Percentiles rank a stretch among this genome's conserved stretches.
Conservation (phyloP, 352 stramenopile species). For the Phytophthora foliorum region DNA sequence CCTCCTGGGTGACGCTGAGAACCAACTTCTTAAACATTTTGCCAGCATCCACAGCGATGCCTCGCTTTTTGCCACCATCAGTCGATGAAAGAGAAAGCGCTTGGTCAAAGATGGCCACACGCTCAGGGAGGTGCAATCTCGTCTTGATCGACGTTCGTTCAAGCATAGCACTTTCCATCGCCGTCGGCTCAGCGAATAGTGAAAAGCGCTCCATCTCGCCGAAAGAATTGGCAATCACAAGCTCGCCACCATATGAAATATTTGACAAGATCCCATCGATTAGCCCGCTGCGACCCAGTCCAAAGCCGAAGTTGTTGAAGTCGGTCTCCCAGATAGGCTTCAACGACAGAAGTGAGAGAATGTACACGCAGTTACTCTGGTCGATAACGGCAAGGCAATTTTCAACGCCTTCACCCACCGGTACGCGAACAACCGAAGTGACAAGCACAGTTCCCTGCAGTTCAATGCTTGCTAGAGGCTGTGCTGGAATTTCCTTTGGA, state of each 20-base stretch:
- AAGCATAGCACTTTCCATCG: conserved; percentile 68
- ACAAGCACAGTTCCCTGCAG: conserved; percentile 51
- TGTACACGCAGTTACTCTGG: conserved; percentile 71
- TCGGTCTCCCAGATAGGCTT: conserved; percentile 63
- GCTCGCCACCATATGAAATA: conserved; percentile 61
- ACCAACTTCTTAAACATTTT: conserved; percentile 86
- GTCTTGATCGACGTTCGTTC: conserved; percentile 67
- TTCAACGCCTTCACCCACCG: conserved; percentile 63
- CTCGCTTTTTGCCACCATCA: conserved; percentile 56
- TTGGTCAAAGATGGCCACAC: conserved; percentile 41
- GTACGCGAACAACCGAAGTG: conserved; percentile 65
- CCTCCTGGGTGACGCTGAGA: conserved; percentile 64
- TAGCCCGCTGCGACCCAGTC: conserved; percentile 42
- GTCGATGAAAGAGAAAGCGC: conserved; percentile 30
- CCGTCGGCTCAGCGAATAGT: conserved; percentile 60
- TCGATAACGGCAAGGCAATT: conserved; percentile 74
- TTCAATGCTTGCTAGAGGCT: conserved; percentile 65
- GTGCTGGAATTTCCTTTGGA: conserved; percentile 51
- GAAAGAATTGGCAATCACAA: conserved; percentile 69
- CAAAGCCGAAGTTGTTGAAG: conserved; percentile 39
- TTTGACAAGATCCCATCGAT: conserved; percentile 54
- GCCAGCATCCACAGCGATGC: conserved; percentile 54
- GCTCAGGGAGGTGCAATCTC: conserved; percentile 48
- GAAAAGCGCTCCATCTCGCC: conserved; percentile 77
- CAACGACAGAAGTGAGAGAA: conserved; percentile 70